Base-by-base conservation (phyloP, 192 early-diverging fungal species). In the Rhizophagus clarus region DNA sequence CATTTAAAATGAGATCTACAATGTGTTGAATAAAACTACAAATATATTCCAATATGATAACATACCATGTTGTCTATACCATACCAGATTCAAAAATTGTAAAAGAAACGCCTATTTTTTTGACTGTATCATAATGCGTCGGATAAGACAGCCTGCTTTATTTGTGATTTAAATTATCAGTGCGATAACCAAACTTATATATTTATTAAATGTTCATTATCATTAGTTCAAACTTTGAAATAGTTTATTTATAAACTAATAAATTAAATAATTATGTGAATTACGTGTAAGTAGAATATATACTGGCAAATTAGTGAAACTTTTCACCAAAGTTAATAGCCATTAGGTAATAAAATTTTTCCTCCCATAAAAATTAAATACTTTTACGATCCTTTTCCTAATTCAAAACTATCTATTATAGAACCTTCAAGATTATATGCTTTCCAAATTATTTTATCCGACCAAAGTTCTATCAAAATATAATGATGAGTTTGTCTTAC, bases 41-140 rank as follows among this genome's bases (percentile, higher is more conserved):
- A 63, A 34, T 69, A 45, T 32, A 14, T 20, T 56, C 40, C n/a
- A 29, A 24, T 37, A 15, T 29, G 20, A 20, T 37, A 22, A 87
- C 90, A 82, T 87, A 93, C 93, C 93, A 49, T 91, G 87, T 79
- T 91, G 84, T 74, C 91, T 88, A 84, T 94, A 94, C 66, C 93
- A 84, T 91, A 92, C 26, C 86, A 88, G 93, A 80, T 83, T 85
- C 64, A 91, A 80, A 42, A 15, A 10, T 82, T 80, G 28, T 87
- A 82, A 64, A 90, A 82, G 79, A 90, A 85, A 81, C 87, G 87
- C 70, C 87, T 88, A 68, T 83, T 85, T 85, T 87, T n/a, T n/a
- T 87, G 63, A 91, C 82, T 76, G 83, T 81, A 78, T 82, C 83
- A 76, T 86, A 85, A 63, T 90, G 83, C 40, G 90, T 82, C 60